Evolutionary conservation across 2,329 filamentous ascomycete species (phyloP).

Genomic region (Fusarium setosum): DNA sequence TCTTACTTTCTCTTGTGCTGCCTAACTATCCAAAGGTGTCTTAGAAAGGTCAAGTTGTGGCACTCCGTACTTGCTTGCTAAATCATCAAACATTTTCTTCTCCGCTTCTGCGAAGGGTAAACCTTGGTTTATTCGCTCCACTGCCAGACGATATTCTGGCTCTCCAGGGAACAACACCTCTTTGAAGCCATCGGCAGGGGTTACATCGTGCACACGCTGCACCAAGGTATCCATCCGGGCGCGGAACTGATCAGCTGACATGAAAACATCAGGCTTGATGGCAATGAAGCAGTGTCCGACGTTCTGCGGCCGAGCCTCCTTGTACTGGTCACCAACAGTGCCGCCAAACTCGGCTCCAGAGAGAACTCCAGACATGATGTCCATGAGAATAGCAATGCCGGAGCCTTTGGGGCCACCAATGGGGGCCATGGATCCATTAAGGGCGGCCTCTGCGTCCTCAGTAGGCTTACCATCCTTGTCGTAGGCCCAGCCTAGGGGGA

Average conservation of each 20-base stretch:
- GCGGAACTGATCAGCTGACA: conserved; percentile 15
- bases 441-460: conserved; percentile 12
- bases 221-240: conserved; percentile 19
- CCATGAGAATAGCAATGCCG: conserved; percentile 23
- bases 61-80: conserved; percentile 10
- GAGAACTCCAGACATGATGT: conserved; percentile 22
- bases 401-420: conserved; percentile 22
- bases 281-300: conserved; percentile 23
- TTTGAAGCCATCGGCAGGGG: conserved; percentile 16
- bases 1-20: background rate
- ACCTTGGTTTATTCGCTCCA: conserved; percentile 6
- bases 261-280: conserved; percentile 23
- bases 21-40: background rate
- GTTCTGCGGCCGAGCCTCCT: conserved; percentile 15
- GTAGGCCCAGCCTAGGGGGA: conserved; percentile 16
- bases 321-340: conserved; percentile 21
- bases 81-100: conserved; percentile 23
- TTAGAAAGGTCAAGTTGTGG: background rate
- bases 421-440: conserved; percentile 15
- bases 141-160: conserved; percentile 12
- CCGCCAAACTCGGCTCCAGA: conserved; percentile 21
- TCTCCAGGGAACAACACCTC: conserved; percentile 21
- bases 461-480: conserved; percentile 19
- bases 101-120: conserved; percentile 15
- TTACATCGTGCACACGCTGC: conserved; percentile 15